Conservation (phyloP, 2,329 filamentous ascomycete species). For the Clarireedia paspali region DNA sequence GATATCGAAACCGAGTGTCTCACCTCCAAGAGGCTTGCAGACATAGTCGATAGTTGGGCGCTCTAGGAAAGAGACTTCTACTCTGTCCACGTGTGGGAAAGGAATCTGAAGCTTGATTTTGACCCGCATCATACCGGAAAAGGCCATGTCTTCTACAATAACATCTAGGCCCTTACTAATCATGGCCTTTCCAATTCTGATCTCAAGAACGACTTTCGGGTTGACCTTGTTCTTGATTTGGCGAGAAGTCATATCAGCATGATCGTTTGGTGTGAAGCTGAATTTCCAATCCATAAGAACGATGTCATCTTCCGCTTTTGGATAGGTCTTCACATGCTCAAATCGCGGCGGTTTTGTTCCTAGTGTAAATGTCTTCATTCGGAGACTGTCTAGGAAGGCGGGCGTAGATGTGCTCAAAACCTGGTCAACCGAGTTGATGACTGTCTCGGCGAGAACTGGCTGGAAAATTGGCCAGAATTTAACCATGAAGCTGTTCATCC, state of each 20-base stretch:
- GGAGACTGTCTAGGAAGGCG: conserved; percentile 85
- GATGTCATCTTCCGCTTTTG: conserved; percentile 88
- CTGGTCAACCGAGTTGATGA: conserved; percentile 92
- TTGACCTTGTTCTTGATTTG: conserved; percentile 96
- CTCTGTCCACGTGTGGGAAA: conserved; percentile 89
- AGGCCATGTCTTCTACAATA: conserved; percentile 97
- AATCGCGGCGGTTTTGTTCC: conserved; percentile 92
- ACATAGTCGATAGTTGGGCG: conserved; percentile 90
- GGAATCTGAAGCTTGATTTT: conserved; percentile 96
- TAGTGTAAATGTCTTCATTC: conserved; percentile 87
- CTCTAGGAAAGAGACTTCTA: conserved; percentile 92
- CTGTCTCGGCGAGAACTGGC: conserved; percentile 82
- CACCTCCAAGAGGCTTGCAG: conserved; percentile 93
- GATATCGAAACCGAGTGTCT: conserved; percentile 95
- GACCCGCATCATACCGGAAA: conserved; percentile 89
- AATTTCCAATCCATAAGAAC: conserved; percentile 99
- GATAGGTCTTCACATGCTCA: conserved; percentile 97
- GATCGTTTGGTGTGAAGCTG: conserved; percentile 96
- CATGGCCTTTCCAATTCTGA: conserved; percentile 90
- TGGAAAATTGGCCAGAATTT: conserved; percentile 99
- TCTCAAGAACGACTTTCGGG: conserved; percentile 91
- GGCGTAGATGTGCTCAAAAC: conserved; percentile 89
- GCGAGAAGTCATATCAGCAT: conserved; percentile 78
- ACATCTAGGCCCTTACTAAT: conserved; percentile 96
- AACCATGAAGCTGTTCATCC: conserved; percentile 97